phyloP scores from a whole-genome alignment of 1,284 basidiomycete species.

The Cryptococcus sp. region DNA sequence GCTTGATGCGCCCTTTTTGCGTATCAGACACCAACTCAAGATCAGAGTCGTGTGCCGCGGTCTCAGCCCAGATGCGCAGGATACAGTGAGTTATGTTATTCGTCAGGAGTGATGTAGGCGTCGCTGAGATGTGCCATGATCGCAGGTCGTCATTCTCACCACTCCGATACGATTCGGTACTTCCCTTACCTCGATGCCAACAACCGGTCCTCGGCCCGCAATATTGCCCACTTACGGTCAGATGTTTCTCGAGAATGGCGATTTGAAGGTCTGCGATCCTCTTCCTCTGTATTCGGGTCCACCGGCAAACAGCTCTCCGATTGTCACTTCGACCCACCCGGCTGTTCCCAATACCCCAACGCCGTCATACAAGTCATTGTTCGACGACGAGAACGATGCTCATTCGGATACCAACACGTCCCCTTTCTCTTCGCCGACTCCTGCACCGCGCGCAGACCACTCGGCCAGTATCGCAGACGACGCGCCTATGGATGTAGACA shows the following conservation, averaged over 20 bases:
- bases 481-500: too few relatives aligned
- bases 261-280: conserved; percentile 43
- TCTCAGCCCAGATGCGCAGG: conserved; percentile 15
- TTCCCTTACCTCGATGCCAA: conserved; percentile 22
- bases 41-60: conserved; percentile 39
- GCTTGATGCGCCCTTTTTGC: conserved; percentile 39
- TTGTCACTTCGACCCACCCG: not conserved
- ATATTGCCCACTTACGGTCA: conserved; percentile 46
- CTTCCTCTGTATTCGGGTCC: conserved; percentile 40
- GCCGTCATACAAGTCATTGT: conserved; percentile 3
- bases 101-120: not conserved
- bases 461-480: too few relatives aligned
- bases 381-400: too few relatives aligned
- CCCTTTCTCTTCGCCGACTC: too few relatives aligned
- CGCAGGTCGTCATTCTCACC: conserved; percentile 36
- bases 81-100: conserved; percentile 18
- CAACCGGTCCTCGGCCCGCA: not conserved
- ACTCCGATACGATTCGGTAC: conserved; percentile 48
- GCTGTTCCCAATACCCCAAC: not conserved
- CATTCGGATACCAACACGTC: too few relatives aligned
- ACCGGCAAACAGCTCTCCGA: not conserved
- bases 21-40: conserved; percentile 46
- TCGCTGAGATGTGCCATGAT: not conserved
- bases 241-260: conserved; percentile 51
- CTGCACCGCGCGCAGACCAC: too few relatives aligned